A percentile compares a stretch with the other conserved stretches of the same genome.
These are phyloP conservation scores for Ustilago sp. DNA, from an alignment of 1,284 basidiomycete species.

Conservation along the genomic window DNA sequence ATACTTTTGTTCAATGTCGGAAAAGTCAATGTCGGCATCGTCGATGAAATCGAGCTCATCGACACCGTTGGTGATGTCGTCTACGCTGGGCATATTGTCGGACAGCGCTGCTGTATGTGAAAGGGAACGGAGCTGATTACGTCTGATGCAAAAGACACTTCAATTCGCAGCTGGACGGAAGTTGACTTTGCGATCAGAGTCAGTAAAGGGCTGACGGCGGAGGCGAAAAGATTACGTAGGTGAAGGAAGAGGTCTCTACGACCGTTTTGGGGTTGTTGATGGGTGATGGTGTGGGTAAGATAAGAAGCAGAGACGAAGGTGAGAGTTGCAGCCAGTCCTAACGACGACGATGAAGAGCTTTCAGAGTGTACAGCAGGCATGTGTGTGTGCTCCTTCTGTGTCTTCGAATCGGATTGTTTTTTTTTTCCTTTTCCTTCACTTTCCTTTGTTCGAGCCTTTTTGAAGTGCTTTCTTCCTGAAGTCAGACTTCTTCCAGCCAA, in stretches of 20 bases:
- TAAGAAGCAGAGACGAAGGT: not conserved
- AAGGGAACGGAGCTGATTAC: not conserved
- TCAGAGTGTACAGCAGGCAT: not conserved
- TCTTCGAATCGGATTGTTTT: constrained; percentile 5
- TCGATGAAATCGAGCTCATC: constrained; percentile 50
- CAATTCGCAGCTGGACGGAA: constrained; percentile 16
- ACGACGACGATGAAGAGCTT: constrained; percentile 5
- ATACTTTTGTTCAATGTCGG: constrained; percentile 92
- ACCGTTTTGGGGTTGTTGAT: constrained; percentile 30
- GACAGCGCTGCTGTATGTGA: constrained; percentile 2
- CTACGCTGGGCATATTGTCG: constrained; percentile 43
- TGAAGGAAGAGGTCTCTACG: constrained; percentile 33
- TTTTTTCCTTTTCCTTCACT: constrained; percentile 11
- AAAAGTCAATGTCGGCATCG: constrained; percentile 84
- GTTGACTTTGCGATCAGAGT: not conserved
- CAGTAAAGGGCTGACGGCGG: constrained; percentile 16
- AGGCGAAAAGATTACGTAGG: constrained; percentile 14
- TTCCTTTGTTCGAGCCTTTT: constrained; percentile 7
- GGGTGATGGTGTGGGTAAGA: not conserved
- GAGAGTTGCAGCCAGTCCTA: not conserved
- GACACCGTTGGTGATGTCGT: constrained; percentile 58
- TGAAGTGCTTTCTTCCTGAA: constrained; percentile 1
- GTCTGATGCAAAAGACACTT: constrained; percentile 11
- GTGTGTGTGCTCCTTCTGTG: not conserved
- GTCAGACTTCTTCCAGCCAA: constrained; percentile 6